Percentiles rank a stretch among this genome's conserved stretches.
Conservation (phyloP, 768 basidiomycete species). For the Neoboletus magnificus region DNA sequence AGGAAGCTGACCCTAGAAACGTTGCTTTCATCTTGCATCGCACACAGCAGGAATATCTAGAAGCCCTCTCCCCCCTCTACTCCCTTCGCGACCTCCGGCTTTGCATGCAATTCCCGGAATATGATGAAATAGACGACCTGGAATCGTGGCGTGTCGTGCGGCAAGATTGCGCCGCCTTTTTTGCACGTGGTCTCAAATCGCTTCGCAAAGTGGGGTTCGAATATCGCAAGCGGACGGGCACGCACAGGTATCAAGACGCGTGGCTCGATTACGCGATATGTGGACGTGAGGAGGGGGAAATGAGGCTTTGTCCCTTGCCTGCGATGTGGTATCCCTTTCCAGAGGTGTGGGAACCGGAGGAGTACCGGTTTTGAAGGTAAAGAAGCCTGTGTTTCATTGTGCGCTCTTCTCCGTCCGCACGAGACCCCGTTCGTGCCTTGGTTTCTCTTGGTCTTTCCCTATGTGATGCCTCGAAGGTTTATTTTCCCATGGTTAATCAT, state of each 20-base stretch:
- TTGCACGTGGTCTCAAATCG: slow-evolving; percentile 31
- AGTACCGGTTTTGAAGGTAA: slow-evolving; percentile 20
- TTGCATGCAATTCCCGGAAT: slow-evolving; percentile 37
- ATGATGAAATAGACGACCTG: slow-evolving; percentile 30
- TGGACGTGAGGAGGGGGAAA: slow-evolving; percentile 19
- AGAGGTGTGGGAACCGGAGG: slow-evolving; percentile 33
- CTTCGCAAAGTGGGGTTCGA: slow-evolving; percentile 34
- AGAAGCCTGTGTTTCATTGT: neutral
- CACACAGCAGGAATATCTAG: slow-evolving; percentile 34
- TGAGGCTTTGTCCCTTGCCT: slow-evolving; percentile 22
- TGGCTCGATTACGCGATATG: slow-evolving; percentile 34
- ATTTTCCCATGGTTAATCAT: slow-evolving; percentile 16
- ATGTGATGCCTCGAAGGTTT: slow-evolving; percentile 14
- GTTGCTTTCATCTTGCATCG: slow-evolving; percentile 26
- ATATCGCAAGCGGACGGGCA: slow-evolving; percentile 36
- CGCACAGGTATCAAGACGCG: slow-evolving; percentile 35
- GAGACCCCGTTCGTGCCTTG: neutral
- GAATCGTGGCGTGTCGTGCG: slow-evolving; percentile 32
- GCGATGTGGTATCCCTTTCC: slow-evolving; percentile 34
- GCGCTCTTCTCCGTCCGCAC: neutral
- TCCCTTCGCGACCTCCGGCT: slow-evolving; percentile 30
- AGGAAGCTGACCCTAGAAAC: slow-evolving; percentile 32
- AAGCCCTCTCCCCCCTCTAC: slow-evolving; percentile 29
- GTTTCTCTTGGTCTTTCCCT: slow-evolving; percentile 2
- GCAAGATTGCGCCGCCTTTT: slow-evolving; percentile 26